Percentiles rank a stretch among this genome's conserved stretches.
Evolutionary conservation across 768 basidiomycete genomes (phyloP).

Genomic region (Naganishia antarctica): DNA sequence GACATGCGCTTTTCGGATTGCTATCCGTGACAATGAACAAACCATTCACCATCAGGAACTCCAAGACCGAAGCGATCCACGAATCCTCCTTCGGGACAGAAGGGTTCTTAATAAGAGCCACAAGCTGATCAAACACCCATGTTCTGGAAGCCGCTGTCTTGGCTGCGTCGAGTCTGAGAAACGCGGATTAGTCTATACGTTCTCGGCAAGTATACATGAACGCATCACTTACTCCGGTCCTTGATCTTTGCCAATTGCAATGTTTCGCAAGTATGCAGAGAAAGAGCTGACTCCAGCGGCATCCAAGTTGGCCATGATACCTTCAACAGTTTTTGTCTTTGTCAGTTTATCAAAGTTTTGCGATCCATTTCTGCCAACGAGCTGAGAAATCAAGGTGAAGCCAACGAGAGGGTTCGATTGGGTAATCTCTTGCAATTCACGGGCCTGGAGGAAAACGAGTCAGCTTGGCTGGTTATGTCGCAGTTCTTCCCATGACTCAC

Average conservation of each 20-base stretch:
- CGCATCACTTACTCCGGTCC: constrained; percentile 50
- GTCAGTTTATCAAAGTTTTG: constrained; percentile 88
- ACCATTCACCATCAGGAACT: constrained; percentile 77
- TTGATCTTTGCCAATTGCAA: constrained; percentile 13
- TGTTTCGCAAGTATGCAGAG: background rate
- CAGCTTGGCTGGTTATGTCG: background rate
- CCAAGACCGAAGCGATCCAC: constrained; percentile 68
- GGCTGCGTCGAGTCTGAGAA: constrained; percentile 21
- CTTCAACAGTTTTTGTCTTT: constrained; percentile 85
- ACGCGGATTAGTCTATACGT: background rate
- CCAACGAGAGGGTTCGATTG: constrained; percentile 71
- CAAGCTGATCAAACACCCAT: constrained; percentile 86
- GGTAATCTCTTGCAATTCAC: constrained; percentile 69
- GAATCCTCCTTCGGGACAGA: constrained; percentile 70
- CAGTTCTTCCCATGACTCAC: constrained; percentile 53
- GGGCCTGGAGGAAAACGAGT: constrained; percentile 55
- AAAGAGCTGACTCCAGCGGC: constrained; percentile 58
- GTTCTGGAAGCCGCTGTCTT: constrained; percentile 48
- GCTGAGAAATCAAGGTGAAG: constrained; percentile 74
- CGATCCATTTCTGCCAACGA: constrained; percentile 75
- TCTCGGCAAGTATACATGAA: background rate
- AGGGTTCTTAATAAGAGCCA: constrained; percentile 69
- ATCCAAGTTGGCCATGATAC: constrained; percentile 70
- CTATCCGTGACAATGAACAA: constrained; percentile 72
- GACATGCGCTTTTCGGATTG: constrained; percentile 61